Evolutionary conservation across 1,284 basidiomycete genomes (phyloP).

Genomic region (Fomitopsis palustris): DNA sequence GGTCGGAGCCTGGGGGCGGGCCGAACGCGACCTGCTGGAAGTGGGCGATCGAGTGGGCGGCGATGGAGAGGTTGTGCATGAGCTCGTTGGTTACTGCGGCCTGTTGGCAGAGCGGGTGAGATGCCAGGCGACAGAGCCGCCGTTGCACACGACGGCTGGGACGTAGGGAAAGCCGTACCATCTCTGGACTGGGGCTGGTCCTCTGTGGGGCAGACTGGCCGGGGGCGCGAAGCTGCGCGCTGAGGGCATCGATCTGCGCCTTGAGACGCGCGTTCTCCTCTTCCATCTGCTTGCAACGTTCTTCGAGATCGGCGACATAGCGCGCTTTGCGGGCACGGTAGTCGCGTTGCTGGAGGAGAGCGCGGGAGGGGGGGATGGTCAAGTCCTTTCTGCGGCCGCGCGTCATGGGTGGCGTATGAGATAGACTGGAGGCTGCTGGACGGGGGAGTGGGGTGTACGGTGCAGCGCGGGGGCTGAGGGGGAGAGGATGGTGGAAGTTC

Average conservation of each 20-base stretch:
- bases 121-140: neutral
- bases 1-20: constrained; percentile 9
- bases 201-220: constrained; percentile 10
- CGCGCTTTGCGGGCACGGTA: constrained; percentile 60
- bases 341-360: constrained; percentile 53
- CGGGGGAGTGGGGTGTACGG: neutral
- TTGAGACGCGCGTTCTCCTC: constrained; percentile 50
- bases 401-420: constrained; percentile 50
- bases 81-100: constrained; percentile 48
- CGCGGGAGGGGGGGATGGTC: constrained; percentile 41
- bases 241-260: constrained; percentile 39
- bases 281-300: constrained; percentile 47
- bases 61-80: constrained; percentile 42
- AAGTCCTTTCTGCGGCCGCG: constrained; percentile 63
- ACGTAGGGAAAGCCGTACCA: constrained; percentile 32
- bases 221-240: constrained; percentile 14
- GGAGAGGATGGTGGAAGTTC: constrained; percentile 1
- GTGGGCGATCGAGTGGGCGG: constrained; percentile 43
- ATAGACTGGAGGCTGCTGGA: no score
- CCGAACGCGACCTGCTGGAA: constrained; percentile 30
- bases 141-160: constrained; percentile 1
- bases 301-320: constrained; percentile 54
- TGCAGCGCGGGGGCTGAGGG: neutral
- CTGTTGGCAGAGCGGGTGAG: constrained; percentile 24
- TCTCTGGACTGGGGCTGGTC: constrained; percentile 33